A percentile compares a stretch with the other conserved stretches of the same genome.
Conservation (phyloP, 2,329 filamentous ascomycete genomes). For the Canariomyces notabilis region DNA sequence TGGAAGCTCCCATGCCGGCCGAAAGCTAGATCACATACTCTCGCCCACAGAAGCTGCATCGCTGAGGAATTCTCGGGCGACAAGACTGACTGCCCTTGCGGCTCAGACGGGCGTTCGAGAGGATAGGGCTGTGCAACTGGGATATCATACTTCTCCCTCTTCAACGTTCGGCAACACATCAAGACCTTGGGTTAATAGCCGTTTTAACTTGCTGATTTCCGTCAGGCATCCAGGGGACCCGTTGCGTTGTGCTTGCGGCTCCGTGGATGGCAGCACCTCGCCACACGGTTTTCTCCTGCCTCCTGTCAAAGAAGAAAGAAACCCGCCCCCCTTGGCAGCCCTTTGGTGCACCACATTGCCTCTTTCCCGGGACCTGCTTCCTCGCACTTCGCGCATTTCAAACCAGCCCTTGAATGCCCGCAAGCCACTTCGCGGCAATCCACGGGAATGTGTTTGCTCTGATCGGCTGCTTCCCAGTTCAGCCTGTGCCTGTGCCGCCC, state of each 20-base stretch:
- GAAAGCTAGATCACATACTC: slow-evolving; percentile 16
- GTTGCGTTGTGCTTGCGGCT: slow-evolving; percentile 2
- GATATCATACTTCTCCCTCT: not conserved
- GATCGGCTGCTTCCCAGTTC: slow-evolving; percentile 23
- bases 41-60: slow-evolving; percentile 13
- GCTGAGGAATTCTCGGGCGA: slow-evolving; percentile 8
- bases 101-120: no score
- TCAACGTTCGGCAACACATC: not conserved
- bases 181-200: no score
- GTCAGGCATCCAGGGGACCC: not conserved
- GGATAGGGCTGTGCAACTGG: not conserved
- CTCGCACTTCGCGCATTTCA: slow-evolving; percentile 15
- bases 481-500: slow-evolving; percentile 26
- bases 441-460: slow-evolving; percentile 16
- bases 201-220: no score
- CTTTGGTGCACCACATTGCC: slow-evolving; percentile 5
- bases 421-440: not conserved
- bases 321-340: slow-evolving; percentile 9
- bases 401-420: not conserved
- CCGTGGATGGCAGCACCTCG: slow-evolving; percentile 6
- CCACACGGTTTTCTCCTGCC: slow-evolving; percentile 17
- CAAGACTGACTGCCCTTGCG: slow-evolving; percentile 7
- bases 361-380: slow-evolving; percentile 20
- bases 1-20: slow-evolving; percentile 12
- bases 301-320: slow-evolving; percentile 6